Conservation (phyloP, 192 early-diverging fungal genomes). For the Rhizophagus clarus region DNA sequence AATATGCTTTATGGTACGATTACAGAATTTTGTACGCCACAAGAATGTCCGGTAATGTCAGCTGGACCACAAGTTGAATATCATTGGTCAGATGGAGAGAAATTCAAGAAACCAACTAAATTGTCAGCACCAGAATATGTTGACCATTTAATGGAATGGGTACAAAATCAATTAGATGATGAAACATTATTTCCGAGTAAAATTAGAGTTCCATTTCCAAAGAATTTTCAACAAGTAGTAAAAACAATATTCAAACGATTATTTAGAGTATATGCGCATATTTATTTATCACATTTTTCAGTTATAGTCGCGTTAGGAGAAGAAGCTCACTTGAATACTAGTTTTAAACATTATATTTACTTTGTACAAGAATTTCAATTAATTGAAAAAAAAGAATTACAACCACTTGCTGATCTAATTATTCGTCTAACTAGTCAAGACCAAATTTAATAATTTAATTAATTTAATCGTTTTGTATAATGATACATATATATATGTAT, state of each 20-base stretch:
- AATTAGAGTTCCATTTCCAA: slow-evolving; percentile 75
- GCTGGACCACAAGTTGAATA: slow-evolving; percentile 87
- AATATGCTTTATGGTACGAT: slow-evolving; percentile 92
- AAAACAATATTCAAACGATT: slow-evolving; percentile 83
- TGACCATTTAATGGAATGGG: slow-evolving; percentile 82
- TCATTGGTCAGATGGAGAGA: slow-evolving; percentile 82
- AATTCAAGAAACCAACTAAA: slow-evolving; percentile 85
- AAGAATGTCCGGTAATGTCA: slow-evolving; percentile 87
- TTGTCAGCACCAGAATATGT: slow-evolving; percentile 91
- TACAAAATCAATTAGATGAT: slow-evolving; percentile 83
- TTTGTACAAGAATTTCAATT: slow-evolving; percentile 89
- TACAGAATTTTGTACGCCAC: slow-evolving; percentile 85
- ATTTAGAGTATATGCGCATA: slow-evolving; percentile 92
- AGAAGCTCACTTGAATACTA: slow-evolving; percentile 90
- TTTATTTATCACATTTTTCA: slow-evolving; percentile 86
- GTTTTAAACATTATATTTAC: slow-evolving; percentile 91
- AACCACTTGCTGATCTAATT: slow-evolving; percentile 77
- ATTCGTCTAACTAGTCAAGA: slow-evolving; percentile 27
- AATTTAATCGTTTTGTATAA: neutral
- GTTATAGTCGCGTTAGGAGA: slow-evolving; percentile 75
- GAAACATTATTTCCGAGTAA: slow-evolving; percentile 86
- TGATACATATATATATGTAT: no score
- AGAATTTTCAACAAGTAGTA: slow-evolving; percentile 66
- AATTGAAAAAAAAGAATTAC: slow-evolving; percentile 82
- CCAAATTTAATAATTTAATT: neutral